Evolutionary conservation across 1,284 basidiomycete species (phyloP), one percentile per base, ranked within the genome.

Genomic region (Taiwanofungus camphoratus): DNA sequence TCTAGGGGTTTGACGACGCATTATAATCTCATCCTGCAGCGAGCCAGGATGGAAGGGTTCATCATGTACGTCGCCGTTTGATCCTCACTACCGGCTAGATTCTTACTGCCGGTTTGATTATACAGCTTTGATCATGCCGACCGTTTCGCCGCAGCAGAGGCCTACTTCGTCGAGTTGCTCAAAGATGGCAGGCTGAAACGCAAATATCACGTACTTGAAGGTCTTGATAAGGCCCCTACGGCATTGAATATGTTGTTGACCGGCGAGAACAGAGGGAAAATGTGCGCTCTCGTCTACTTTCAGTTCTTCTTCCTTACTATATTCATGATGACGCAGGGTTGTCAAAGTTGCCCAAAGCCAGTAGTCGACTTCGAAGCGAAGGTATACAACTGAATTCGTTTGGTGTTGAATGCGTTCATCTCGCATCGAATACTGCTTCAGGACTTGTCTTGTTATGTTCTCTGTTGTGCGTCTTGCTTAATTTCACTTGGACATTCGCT

Each of bases 181-280:
- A 61, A 62, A 21, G 75, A 79, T 42, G 90, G 90, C 13, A 76
- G 82, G 40, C 66, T 96, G 49, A 85, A 90, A 60, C 76, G 85
- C 38, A 83, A 84, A 52, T 92, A 89, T 65, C 84, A 90, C 54
- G 65, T 91, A 31, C 73, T 86, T 1, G 71, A 86, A 42, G 88
- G 87, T 0, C 65, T 92, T 26, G 77, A 84, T 46, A 76, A 80
- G 42, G 85, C 85, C 19, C 82, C 87, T 0, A 66, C 69, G 13
- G 77, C 83, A 4, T 63, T 93, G 42, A 73, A 73, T 7, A 66
- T 88, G 63, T 68, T 93, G 23, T 93, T 82, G 63, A 75, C 63
- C 1, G 90, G 90, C n/a, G 79, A 74, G 23, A 92, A 92, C 59
- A 81, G 73, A 0, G 90, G 90, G 24, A 92, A 93, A 67, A 63